Conservation (phyloP, 352 stramenopile species). For the Aphanomyces euteiches region DNA sequence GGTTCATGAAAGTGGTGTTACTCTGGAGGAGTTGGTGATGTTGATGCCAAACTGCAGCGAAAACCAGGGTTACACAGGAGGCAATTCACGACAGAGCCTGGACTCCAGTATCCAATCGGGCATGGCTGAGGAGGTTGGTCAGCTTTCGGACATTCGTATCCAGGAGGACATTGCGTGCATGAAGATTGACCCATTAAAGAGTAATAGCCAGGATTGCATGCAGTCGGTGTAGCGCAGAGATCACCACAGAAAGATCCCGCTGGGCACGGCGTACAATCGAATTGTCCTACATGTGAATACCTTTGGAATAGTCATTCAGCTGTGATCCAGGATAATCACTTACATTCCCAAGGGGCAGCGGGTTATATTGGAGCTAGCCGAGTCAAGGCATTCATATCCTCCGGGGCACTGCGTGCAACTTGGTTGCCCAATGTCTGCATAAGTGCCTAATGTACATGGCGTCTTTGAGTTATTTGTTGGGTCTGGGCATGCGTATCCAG, state of each 20-base stretch:
- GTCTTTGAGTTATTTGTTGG: background rate
- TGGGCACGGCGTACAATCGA: conserved; percentile 68
- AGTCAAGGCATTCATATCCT: conserved; percentile 70
- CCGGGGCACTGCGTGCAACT: conserved; percentile 47
- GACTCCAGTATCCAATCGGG: conserved; percentile 84
- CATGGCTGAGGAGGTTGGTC: conserved; percentile 74
- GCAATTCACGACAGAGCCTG: conserved; percentile 65
- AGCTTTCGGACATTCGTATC: conserved; percentile 77
- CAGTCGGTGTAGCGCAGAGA: conserved; percentile 56
- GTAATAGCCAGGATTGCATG: conserved; percentile 76
- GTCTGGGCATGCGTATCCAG: conserved; percentile 26
- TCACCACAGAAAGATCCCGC: conserved; percentile 78
- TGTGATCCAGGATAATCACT: background rate
- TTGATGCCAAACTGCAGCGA: conserved; percentile 76
- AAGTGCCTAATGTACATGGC: conserved; percentile 35
- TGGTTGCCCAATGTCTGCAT: conserved; percentile 18
- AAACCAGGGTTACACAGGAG: conserved; percentile 62
- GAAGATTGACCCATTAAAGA: conserved; percentile 59
- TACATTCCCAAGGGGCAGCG: conserved; percentile 51
- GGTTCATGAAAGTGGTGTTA: background rate
- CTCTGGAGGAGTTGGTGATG: conserved; percentile 63
- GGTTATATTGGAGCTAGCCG: conserved; percentile 56
- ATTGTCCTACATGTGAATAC: conserved; percentile 58
- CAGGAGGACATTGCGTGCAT: conserved; percentile 66
- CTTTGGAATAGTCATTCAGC: background rate